Evolutionary conservation across 108 stramenopile genomes (phyloP).

Genomic region (Mediolabrus comicus): DNA sequence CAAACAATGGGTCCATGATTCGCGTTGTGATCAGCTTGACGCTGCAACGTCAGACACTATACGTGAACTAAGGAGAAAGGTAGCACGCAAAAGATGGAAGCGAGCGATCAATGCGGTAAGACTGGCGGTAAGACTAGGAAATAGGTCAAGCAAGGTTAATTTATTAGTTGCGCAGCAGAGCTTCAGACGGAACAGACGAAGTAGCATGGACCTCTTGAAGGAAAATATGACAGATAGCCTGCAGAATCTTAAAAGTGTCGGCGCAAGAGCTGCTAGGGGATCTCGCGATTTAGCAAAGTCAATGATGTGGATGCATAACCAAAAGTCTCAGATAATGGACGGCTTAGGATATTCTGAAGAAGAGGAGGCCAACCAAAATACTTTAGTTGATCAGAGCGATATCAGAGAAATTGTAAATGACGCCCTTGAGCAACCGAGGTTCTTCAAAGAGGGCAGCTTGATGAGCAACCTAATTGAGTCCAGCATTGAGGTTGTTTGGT

Average conservation of each 20-base stretch:
- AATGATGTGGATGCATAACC: constrained; percentile 6
- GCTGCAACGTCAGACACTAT: background rate
- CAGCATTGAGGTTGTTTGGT: constrained; percentile 14
- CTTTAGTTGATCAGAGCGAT: background rate
- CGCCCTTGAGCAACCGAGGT: constrained; percentile 4
- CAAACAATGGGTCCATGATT: constrained; percentile 12
- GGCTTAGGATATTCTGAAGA: constrained; percentile 2
- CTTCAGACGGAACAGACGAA: background rate
- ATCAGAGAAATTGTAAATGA: constrained; percentile 7
- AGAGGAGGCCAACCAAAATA: background rate
- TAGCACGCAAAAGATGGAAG: constrained; percentile 13
- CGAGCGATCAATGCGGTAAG: constrained; percentile 11
- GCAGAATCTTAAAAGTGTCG: background rate
- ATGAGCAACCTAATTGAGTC: constrained; percentile 15
- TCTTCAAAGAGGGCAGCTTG: background rate
- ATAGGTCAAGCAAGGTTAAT: background rate
- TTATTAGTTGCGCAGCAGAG: background rate
- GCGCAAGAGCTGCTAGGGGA: background rate
- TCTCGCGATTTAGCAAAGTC: background rate
- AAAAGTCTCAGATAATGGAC: constrained; percentile 1
- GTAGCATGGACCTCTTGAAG: background rate
- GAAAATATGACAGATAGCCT: background rate
- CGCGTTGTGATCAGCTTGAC: constrained; percentile 2
- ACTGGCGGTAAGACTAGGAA: constrained; percentile 1
- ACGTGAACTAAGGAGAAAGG: background rate